These are phyloP conservation scores for Excoecaria agallocha DNA, from an alignment of 345 rosid genomes.

Conservation along the genomic window DNA sequence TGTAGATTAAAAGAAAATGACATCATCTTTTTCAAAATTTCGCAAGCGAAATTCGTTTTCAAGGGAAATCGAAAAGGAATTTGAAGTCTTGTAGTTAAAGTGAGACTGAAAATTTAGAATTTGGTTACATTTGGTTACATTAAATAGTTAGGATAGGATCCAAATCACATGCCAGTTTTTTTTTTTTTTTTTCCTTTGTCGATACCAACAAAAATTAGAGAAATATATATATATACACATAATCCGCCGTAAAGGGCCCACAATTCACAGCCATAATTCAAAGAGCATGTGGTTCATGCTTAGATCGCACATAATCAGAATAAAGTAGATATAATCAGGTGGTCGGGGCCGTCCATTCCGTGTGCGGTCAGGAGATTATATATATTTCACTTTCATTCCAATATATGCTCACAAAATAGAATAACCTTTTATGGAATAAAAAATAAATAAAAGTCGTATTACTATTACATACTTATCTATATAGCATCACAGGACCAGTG, in stretches of 20 bases:
- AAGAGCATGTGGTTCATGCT: constrained; percentile 40
- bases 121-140: neutral
- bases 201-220: no score
- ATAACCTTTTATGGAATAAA: no score
- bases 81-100: constrained; percentile 10
- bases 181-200: neutral
- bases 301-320: constrained; percentile 17
- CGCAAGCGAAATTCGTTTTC: constrained; percentile 8
- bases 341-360: constrained; percentile 36
- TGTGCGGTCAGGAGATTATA: neutral
- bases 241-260: neutral
- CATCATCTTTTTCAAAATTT: neutral
- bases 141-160: neutral
- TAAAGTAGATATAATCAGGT: constrained; percentile 31
- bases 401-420: neutral
- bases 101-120: no score
- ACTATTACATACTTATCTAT: no score
- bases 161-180: neutral
- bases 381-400: constrained; percentile 20
- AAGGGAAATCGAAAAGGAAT: constrained; percentile 7
- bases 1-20: neutral
- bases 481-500: no score
- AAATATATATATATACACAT: no score
- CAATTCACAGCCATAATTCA: neutral
- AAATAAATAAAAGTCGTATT: no score